Conservation (phyloP, 2,329 filamentous ascomycete species). For the Bertia moriformis region DNA sequence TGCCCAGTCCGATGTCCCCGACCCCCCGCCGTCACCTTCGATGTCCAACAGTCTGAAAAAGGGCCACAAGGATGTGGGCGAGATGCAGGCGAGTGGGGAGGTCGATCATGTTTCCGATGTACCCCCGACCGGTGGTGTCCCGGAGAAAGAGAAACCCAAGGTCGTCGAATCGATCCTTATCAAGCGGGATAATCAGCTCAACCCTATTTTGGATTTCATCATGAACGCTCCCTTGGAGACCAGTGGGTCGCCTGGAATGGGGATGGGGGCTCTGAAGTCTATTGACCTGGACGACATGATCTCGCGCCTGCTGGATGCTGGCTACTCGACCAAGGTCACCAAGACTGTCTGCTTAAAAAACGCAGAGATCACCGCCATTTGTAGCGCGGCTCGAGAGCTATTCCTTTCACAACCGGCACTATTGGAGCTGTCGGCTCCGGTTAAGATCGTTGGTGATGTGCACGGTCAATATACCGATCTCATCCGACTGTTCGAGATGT, state of each 20-base stretch:
- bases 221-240: slow-evolving; percentile 32
- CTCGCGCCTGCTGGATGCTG: slow-evolving; percentile 80
- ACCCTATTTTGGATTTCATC: slow-evolving; percentile 38
- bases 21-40: not conserved
- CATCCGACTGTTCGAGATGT: slow-evolving; percentile 97
- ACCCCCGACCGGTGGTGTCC: not conserved
- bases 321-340: slow-evolving; percentile 90
- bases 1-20: not conserved
- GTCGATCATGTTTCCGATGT: not conserved
- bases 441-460: slow-evolving; percentile 95
- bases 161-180: slow-evolving; percentile 74
- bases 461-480: slow-evolving; percentile 94
- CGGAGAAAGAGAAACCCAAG: not conserved
- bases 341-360: slow-evolving; percentile 97
- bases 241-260: slow-evolving; percentile 40
- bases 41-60: not conserved
- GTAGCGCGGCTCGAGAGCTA: slow-evolving; percentile 73
- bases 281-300: slow-evolving; percentile 97
- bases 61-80: slow-evolving; percentile 1
- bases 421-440: slow-evolving; percentile 79
- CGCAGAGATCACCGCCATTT: slow-evolving; percentile 89
- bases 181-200: slow-evolving; percentile 59
- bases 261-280: slow-evolving; percentile 80
- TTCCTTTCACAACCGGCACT: slow-evolving; percentile 85
- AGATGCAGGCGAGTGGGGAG: not conserved